These are phyloP conservation scores for Graphilbum sp. DNA, from an alignment of 2,329 filamentous ascomycete species.

Conservation along the genomic window DNA sequence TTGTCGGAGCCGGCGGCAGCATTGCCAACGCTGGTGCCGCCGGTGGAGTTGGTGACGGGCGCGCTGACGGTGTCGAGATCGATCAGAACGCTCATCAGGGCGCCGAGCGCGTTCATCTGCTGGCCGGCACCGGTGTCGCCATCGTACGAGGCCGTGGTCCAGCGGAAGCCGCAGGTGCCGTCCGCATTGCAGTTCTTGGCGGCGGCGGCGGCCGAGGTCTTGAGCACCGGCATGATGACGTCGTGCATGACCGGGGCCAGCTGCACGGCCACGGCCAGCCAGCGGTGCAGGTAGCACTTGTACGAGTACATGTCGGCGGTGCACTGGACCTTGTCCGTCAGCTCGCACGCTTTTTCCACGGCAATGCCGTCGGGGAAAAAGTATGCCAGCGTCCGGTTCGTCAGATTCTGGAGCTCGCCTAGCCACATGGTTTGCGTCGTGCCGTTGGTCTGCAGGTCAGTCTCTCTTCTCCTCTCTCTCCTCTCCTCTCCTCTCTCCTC, in stretches of 20 bases:
- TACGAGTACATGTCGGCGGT: constrained; percentile 56
- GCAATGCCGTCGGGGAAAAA: constrained; percentile 44
- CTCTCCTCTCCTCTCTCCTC: too few relatives aligned
- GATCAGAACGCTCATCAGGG: constrained; percentile 28
- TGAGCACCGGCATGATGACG: constrained; percentile 39
- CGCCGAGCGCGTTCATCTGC: constrained; percentile 33
- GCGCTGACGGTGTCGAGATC: constrained; percentile 10
- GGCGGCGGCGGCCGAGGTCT: constrained; percentile 40
- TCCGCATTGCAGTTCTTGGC: constrained; percentile 41
- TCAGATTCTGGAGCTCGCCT: constrained; percentile 35
- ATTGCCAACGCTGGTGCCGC: constrained; percentile 23
- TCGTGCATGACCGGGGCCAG: constrained; percentile 42
- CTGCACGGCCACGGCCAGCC: constrained; percentile 43
- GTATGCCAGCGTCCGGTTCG: constrained; percentile 27
- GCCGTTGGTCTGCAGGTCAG: constrained; percentile 28
- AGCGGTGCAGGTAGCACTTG: constrained; percentile 53
- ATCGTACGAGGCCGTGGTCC: constrained; percentile 28
- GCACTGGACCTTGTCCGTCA: constrained; percentile 27
- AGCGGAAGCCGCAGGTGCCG: constrained; percentile 50
- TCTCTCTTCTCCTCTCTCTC: not conserved
- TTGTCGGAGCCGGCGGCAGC: constrained; percentile 14
- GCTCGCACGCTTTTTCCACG: constrained; percentile 51
- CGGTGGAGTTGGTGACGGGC: constrained; percentile 23
- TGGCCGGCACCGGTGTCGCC: constrained; percentile 32
- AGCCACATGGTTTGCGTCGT: constrained; percentile 29